phyloP scores from a whole-genome alignment of 2,329 filamentous ascomycete genomes.

The Penicillium occitanis region DNA sequence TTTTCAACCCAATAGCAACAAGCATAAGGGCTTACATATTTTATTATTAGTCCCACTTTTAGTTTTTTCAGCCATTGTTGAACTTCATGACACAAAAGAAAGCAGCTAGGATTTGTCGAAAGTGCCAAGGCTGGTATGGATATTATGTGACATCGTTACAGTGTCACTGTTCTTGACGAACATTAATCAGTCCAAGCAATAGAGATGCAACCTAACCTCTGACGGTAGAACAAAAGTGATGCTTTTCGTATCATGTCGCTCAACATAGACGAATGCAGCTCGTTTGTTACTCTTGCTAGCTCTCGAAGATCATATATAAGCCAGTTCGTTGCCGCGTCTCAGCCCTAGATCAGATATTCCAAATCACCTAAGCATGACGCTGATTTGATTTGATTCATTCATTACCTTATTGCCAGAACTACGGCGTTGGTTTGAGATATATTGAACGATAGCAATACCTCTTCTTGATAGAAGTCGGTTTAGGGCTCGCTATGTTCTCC shows the following conservation, averaged over 20 bases:
- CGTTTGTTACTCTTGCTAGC: background rate
- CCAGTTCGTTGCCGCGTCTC: background rate
- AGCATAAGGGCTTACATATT: background rate
- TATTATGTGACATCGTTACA: background rate
- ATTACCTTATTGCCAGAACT: background rate
- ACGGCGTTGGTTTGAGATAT: background rate
- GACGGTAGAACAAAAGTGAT: background rate
- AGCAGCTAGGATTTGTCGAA: background rate
- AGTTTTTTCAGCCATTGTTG: background rate
- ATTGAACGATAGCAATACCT: background rate
- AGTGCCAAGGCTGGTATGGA: background rate
- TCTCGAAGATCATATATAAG: background rate
- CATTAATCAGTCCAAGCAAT: background rate
- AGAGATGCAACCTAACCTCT: background rate
- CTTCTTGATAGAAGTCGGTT: background rate
- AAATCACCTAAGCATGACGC: background rate
- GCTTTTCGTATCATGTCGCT: background rate
- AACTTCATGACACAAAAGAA: background rate
- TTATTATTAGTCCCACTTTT: background rate
- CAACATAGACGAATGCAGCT: background rate
- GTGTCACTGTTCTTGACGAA: background rate
- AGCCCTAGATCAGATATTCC: background rate
- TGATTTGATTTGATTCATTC: background rate
- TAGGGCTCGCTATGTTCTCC: background rate
- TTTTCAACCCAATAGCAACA: background rate